A percentile compares a stretch with the other conserved stretches of the same genome.
phyloP scores from a whole-genome alignment of 331 rosid genomes.

The Malus hybrid region DNA sequence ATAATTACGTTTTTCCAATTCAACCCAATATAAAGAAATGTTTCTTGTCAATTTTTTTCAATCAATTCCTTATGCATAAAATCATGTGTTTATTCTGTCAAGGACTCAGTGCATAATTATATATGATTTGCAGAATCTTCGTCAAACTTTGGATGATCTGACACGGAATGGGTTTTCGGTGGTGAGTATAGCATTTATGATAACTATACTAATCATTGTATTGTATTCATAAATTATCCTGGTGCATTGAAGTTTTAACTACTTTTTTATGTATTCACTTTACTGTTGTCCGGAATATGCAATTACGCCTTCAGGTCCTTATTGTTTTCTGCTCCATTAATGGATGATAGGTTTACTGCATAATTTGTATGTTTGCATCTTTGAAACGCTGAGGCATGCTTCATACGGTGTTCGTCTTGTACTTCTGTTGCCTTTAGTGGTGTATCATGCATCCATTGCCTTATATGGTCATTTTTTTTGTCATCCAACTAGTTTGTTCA shows the following conservation, averaged over 20 bases:
- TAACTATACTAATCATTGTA: background rate
- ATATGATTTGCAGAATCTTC: slow-evolving; percentile 65
- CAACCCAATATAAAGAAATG: background rate
- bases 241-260: background rate
- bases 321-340: background rate
- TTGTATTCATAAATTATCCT: background rate
- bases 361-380: background rate
- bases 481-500: background rate
- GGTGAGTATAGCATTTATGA: slow-evolving; percentile 44
- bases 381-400: background rate
- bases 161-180: slow-evolving; percentile 80
- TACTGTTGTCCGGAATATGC: slow-evolving; percentile 2
- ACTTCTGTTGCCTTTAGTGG: background rate
- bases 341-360: background rate
- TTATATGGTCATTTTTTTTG: background rate
- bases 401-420: background rate
- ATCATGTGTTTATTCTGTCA: background rate
- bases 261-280: background rate
- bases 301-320: background rate
- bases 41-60: background rate
- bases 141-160: slow-evolving; percentile 91
- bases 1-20: background rate
- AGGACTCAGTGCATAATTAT: slow-evolving; percentile 3
- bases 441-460: background rate
- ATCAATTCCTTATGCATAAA: background rate